Conservation (phyloP, 108 stramenopile genomes). For the Fragilariopsis cylindrus region DNA sequence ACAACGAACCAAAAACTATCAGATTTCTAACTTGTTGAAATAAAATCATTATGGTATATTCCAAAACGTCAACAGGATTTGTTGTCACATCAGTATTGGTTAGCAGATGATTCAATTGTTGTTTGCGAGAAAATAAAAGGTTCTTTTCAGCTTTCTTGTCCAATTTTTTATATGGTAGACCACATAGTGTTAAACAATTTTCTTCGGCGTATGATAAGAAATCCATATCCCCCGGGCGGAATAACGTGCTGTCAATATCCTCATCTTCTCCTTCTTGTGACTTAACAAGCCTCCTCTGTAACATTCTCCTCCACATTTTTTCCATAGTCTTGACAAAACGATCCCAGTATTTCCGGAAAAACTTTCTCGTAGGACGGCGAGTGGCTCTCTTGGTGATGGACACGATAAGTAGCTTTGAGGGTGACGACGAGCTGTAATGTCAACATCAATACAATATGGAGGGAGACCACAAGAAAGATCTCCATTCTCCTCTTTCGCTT, state of each 20-base stretch:
- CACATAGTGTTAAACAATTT: conserved; percentile 40
- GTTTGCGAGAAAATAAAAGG: conserved; percentile 35
- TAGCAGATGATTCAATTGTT: conserved; percentile 19
- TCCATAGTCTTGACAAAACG: conserved; percentile 38
- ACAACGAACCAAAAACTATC: conserved; percentile 20
- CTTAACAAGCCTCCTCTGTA: conserved; percentile 25
- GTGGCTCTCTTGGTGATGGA: conserved; percentile 35
- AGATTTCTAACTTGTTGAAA: conserved; percentile 50
- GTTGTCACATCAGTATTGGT: conserved; percentile 1
- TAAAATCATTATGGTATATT: conserved; percentile 41
- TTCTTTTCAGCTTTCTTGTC: conserved; percentile 57
- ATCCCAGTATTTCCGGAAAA: conserved; percentile 36
- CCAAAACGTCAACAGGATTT: conserved; percentile 30
- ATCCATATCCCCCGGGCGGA: conserved; percentile 34
- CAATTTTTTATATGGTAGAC: conserved; percentile 48
- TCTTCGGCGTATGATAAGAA: conserved; percentile 40
- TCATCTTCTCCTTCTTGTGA: not conserved
- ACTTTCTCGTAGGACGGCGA: conserved; percentile 28
- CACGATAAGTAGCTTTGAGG: conserved; percentile 30
- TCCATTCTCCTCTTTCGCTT: not conserved
- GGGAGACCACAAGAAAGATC: conserved; percentile 13
- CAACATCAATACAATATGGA: conserved; percentile 28
- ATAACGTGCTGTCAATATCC: not conserved
- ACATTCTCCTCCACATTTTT: conserved; percentile 30
- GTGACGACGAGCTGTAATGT: conserved; percentile 17